Evolutionary conservation across 2,329 filamentous ascomycete species (phyloP), one percentile per base, ranked within the genome.

Genomic region (Nannizziopsis arthrosporioides): DNA sequence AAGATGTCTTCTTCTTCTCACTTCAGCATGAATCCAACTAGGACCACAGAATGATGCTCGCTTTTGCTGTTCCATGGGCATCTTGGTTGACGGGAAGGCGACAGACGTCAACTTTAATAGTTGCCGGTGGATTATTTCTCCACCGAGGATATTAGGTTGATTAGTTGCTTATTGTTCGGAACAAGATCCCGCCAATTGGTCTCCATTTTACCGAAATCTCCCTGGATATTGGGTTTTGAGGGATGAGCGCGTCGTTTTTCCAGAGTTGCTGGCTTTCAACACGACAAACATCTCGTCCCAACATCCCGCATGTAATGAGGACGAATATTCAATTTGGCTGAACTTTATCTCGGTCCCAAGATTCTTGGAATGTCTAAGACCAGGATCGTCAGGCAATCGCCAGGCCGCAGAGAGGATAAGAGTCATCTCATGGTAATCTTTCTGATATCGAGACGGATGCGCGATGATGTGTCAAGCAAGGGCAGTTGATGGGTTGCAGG

Each of bases 281-380:
- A 27, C 22, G 22, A 27, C 22, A 27, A 27, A 27, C 22, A 27
- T 27, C 34, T 36, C 34, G 37, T 17, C 37, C 17, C 37, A 19
- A 3, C 41, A 43, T 43, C 41, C 12, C 34, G 34, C 45, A 47
- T 32, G 38, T 39, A 38, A 47, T 41, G 44, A 27, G 34, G 44
- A 34, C 39, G 5, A 15, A 47, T 47, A 47, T 47, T n/a, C 37
- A 42, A 42, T 36, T 30, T 36, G 45, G 37, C 37, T 42, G 45
- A 47, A 47, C 45, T 47, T 32, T 47, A 47, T 38, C 42, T 22
- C 9, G 31, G 42, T 15, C 22, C 42, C 30, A 44, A 32, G 11
- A 44, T 36, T 36, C 42, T 44, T 44, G 42, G 42, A 14, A 44
- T 27, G 7, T 4, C 31, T 8, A 17, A 32, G 7, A 8, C 30